phyloP scores from a whole-genome alignment of 2,329 filamentous ascomycete species.

The Colletotrichum sp. region DNA sequence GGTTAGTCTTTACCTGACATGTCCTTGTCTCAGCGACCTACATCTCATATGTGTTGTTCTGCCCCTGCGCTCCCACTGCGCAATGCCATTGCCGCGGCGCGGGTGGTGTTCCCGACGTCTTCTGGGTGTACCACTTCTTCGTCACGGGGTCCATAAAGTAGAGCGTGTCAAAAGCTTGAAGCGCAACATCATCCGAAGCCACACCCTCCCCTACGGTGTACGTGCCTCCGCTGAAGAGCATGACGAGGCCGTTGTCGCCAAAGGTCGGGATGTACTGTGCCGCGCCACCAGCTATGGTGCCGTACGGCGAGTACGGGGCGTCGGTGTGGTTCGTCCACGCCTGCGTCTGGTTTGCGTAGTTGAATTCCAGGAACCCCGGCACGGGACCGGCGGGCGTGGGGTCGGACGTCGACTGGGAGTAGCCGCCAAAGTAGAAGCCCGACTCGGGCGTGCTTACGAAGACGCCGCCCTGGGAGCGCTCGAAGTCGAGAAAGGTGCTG shows the following conservation, averaged over 20 bases:
- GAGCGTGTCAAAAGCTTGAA: constrained; percentile 14
- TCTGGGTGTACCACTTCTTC: constrained; percentile 19
- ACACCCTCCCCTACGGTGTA: neutral
- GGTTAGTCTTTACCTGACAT: neutral
- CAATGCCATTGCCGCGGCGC: constrained; percentile 14
- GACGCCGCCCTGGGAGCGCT: constrained; percentile 2
- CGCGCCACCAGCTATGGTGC: neutral
- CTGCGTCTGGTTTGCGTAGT: constrained; percentile 8
- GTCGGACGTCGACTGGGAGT: neutral
- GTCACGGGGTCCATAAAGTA: constrained; percentile 21
- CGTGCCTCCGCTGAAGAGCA: constrained; percentile 13
- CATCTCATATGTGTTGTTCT: constrained; percentile 23
- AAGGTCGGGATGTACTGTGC: constrained; percentile 16
- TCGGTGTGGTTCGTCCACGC: constrained; percentile 14
- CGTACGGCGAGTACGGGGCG: constrained; percentile 8
- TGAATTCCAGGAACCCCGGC: constrained; percentile 11
- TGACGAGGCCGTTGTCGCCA: constrained; percentile 18
- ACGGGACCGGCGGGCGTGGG: neutral
- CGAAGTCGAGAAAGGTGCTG: neutral
- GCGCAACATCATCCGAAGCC: neutral
- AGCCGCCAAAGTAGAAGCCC: constrained; percentile 21
- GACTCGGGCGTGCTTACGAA: constrained; percentile 15
- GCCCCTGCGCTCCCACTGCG: constrained; percentile 9
- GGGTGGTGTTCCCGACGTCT: constrained; percentile 16
- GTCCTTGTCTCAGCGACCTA: neutral